Percentiles rank a stretch among this genome's conserved stretches.
These are phyloP conservation scores for Pleurotus cornucopiae DNA, from an alignment of 768 basidiomycete species.

Conservation along the genomic window DNA sequence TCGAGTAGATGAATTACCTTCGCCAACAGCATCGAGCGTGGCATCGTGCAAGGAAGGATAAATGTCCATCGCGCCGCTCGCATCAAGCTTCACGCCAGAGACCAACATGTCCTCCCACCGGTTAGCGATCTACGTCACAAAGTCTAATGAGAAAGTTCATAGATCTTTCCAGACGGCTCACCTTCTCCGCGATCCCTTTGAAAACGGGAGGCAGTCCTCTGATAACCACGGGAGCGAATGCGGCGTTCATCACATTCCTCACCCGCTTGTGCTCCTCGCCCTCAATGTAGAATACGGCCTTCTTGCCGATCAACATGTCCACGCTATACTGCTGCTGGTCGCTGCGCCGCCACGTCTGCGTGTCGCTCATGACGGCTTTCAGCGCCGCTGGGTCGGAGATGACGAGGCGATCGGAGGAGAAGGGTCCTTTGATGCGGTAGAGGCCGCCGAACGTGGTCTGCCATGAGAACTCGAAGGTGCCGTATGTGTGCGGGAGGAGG, in stretches of 20 bases:
- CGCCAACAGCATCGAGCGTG: conserved; percentile 6
- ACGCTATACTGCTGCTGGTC: conserved; percentile 8
- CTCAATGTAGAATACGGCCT: conserved; percentile 5
- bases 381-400: conserved; percentile 8
- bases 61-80: conserved; percentile 7
- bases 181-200: conserved; percentile 9
- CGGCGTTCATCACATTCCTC: conserved; percentile 12
- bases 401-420: conserved; percentile 8
- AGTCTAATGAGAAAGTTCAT: neutral
- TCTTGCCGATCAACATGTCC: conserved; percentile 8
- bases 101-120: conserved; percentile 7
- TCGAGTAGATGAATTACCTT: neutral
- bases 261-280: conserved; percentile 8
- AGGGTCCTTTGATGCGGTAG: conserved; percentile 11
- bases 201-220: conserved; percentile 8
- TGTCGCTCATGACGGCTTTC: conserved; percentile 10
- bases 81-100: conserved; percentile 3
- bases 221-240: conserved; percentile 11
- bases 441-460: conserved; percentile 10
- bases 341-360: neutral
- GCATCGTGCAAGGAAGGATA: conserved; percentile 7
- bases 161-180: neutral
- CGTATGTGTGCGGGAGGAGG: conserved; percentile 12
- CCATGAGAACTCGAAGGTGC: conserved; percentile 12
- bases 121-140: conserved; percentile 2